Percentiles rank a stretch among this genome's conserved stretches.
phyloP scores from a whole-genome alignment of 257 asterid species.

The Fraxinus cuspidata region DNA sequence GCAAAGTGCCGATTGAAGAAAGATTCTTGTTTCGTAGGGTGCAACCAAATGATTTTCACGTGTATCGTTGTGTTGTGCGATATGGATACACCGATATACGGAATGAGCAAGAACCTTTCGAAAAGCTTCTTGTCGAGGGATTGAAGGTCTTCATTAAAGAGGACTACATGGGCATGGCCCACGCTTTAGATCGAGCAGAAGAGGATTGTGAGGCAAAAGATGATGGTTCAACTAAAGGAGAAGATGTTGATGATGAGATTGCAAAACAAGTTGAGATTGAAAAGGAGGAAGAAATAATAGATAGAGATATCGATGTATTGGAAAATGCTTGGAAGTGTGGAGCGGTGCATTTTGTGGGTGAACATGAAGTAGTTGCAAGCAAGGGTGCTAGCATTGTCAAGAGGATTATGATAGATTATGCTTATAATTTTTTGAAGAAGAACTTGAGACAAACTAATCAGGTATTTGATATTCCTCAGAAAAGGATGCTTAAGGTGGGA shows the following conservation, averaged over 20 bases:
- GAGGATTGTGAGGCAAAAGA: background rate
- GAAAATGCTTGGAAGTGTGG: constrained; percentile 36
- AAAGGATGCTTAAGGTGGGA: constrained; percentile 45
- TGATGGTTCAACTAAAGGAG: background rate
- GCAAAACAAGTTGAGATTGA: background rate
- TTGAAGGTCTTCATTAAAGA: constrained; percentile 20
- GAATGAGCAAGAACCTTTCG: constrained; percentile 35
- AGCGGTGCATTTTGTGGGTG: constrained; percentile 44
- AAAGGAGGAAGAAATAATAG: background rate
- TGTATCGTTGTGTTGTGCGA: constrained; percentile 40
- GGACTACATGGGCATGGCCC: constrained; percentile 8
- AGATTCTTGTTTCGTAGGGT: constrained; percentile 41
- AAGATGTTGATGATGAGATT: background rate
- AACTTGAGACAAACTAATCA: constrained; percentile 38
- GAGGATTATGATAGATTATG: constrained; percentile 35
- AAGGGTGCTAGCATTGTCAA: constrained; percentile 38
- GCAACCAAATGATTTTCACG: constrained; percentile 29
- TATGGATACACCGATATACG: constrained; percentile 42
- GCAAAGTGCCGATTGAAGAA: constrained; percentile 39
- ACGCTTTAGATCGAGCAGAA: background rate
- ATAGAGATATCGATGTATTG: constrained; percentile 27
- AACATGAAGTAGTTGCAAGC: constrained; percentile 41
- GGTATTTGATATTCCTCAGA: constrained; percentile 41
- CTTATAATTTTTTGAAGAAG: constrained; percentile 39
- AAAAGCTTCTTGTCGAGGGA: constrained; percentile 29